Evolutionary conservation across 768 basidiomycete species (phyloP), one percentile per base, ranked within the genome.

Genomic region (Termitomyces sp.): DNA sequence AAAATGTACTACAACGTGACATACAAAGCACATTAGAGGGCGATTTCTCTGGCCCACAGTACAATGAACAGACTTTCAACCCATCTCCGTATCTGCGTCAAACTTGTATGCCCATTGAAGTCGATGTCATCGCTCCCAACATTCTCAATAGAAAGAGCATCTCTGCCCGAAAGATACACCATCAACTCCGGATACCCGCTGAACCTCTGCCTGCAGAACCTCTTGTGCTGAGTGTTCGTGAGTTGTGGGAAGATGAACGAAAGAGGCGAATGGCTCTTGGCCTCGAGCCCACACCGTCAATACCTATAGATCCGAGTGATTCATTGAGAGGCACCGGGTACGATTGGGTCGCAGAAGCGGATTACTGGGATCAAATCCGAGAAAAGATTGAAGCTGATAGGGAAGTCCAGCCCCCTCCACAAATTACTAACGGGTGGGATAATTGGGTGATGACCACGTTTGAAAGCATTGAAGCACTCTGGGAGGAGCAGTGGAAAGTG

Each of bases 181-280:
- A 87, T 45, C 87, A 88, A 58, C 82, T 91, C 64, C 78, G 80
- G 56, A 89, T 93, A 56, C 82, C 87, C 53, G 69, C 77, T 32
- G 71, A 80, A 19, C 63, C 73, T 41, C 61, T 78, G 15, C 66
- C 83, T 53, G 59, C 77, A 11, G 90, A 90, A 61, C 91, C 90
- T 43, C 78, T 96, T 26, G 88, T 99, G 6, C 75, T 85, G 41
- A 87, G 92, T 63, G 89, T 98, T 45, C 85, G 90, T 58, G 96
- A 98, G 70, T 76, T 98, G 2, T 99, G 96, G 96, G 91, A 95
- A 49, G 94, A 98, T 63, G 96, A 99, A 71, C 82, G 89, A n/a
- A 76, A 77, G 11, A 82, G 93, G 9, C 78, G 95, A 19, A 67
- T 70, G 24, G 76, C 75, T 3, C 80, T 77, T 34, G 93, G 93